A percentile compares a stretch with the other conserved stretches of the same genome.
These are phyloP conservation scores for Aspergillus quadricinctus DNA, from an alignment of 2,329 filamentous ascomycete species.

Conservation along the genomic window DNA sequence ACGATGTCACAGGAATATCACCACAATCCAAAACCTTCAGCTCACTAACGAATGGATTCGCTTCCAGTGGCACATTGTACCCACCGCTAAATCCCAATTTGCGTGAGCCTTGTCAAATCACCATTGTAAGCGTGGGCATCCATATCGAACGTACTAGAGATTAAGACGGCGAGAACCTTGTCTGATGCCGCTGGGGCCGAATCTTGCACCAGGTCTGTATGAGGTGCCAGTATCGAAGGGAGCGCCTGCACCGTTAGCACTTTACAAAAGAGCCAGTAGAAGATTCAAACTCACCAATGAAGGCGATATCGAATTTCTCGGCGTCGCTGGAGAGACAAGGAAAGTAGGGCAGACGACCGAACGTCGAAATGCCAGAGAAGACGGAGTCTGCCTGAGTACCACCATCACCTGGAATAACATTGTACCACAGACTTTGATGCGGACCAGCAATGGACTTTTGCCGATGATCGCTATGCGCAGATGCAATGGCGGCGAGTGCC, in stretches of 20 bases:
- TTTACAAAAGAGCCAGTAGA: not conserved
- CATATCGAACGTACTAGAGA: constrained; percentile 64
- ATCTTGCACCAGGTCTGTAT: constrained; percentile 77
- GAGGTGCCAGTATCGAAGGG: constrained; percentile 85
- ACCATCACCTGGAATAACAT: constrained; percentile 74
- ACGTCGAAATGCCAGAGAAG: constrained; percentile 83
- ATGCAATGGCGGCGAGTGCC: constrained; percentile 47
- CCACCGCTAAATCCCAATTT: constrained; percentile 64
- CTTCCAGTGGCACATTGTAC: constrained; percentile 76
- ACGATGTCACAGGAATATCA: constrained; percentile 81
- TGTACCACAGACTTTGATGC: constrained; percentile 75
- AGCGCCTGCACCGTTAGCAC: constrained; percentile 51
- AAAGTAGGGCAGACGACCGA: constrained; percentile 72
- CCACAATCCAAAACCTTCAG: constrained; percentile 78
- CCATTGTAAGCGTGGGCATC: constrained; percentile 18
- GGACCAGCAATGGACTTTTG: constrained; percentile 64
- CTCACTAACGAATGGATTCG: constrained; percentile 79
- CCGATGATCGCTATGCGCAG: constrained; percentile 56
- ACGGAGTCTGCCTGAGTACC: constrained; percentile 85
- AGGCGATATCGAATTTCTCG: constrained; percentile 78
- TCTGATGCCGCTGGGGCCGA: constrained; percentile 78
- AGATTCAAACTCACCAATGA: constrained; percentile 57
- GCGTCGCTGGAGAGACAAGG: constrained; percentile 68
- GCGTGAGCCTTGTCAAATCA: constrained; percentile 34
- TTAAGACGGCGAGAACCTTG: constrained; percentile 82